Percentiles rank a stretch among this genome's conserved stretches.
These are phyloP conservation scores for Hygrophila difformis DNA, from an alignment of 257 asterid genomes.

Conservation along the genomic window DNA sequence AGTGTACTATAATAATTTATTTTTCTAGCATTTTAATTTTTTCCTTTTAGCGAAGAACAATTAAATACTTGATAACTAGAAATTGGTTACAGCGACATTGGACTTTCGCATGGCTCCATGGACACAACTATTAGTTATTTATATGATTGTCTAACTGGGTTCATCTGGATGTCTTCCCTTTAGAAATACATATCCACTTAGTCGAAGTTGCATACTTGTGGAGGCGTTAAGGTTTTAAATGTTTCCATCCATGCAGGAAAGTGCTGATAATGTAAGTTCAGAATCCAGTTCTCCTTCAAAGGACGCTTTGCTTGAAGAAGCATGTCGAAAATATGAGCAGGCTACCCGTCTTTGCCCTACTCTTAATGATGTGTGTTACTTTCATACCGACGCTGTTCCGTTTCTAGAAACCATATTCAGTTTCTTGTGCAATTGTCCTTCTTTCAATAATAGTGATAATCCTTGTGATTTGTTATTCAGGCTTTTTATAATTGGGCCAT, in stretches of 20 bases:
- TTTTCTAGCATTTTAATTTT: constrained; percentile 10
- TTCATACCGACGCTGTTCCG: no score
- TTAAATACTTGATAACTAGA: no score
- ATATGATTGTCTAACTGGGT: not conserved
- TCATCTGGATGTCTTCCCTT: constrained; percentile 10
- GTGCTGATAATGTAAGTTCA: constrained; percentile 90
- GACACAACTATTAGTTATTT: constrained; percentile 11
- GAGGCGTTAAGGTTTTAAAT: not conserved
- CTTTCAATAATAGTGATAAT: constrained; percentile 13
- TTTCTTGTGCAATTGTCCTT: no score
- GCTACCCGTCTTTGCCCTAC: constrained; percentile 96
- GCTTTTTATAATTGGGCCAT: constrained; percentile 98
- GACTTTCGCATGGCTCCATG: constrained; percentile 1
- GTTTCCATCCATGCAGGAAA: constrained; percentile 58
- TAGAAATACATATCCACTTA: constrained; percentile 7
- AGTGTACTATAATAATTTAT: constrained; percentile 4
- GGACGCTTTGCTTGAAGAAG: constrained; percentile 96
- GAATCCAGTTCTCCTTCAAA: constrained; percentile 85
- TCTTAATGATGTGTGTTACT: constrained; percentile 73
- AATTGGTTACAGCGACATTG: no score
- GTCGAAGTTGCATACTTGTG: constrained; percentile 12
- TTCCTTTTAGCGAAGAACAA: no score
- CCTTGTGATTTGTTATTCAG: constrained; percentile 26
- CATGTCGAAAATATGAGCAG: constrained; percentile 89
- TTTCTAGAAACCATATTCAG: no score